phyloP scores from a whole-genome alignment of 2,329 filamentous ascomycete genomes.

The Diatrype stigma region DNA sequence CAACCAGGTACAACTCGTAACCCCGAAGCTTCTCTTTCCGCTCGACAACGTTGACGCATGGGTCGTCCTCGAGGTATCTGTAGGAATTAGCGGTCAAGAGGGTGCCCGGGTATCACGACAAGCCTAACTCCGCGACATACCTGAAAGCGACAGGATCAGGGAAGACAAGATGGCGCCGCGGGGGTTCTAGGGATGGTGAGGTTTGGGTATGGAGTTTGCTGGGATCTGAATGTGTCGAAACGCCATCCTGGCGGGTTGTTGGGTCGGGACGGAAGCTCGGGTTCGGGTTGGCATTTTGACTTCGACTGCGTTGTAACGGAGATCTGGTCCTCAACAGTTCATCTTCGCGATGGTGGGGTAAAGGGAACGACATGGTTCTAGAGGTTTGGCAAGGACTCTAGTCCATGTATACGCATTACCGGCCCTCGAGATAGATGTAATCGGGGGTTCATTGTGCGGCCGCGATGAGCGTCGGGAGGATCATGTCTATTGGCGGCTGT shows the following conservation, averaged over 20 bases:
- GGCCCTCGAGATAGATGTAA: constrained; percentile 12
- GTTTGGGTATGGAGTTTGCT: constrained; percentile 12
- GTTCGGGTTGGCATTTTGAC: constrained; percentile 15
- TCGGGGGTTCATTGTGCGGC: constrained; percentile 19
- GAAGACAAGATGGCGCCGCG: constrained; percentile 48
- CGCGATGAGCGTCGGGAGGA: background rate
- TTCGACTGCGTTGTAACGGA: constrained; percentile 23
- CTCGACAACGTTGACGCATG: constrained; percentile 69
- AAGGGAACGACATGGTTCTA: constrained; percentile 29
- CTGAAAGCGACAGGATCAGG: constrained; percentile 56
- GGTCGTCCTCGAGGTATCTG: constrained; percentile 82
- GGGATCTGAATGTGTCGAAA: background rate
- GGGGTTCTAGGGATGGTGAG: constrained; percentile 25
- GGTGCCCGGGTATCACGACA: background rate
- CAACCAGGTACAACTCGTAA: constrained; percentile 91
- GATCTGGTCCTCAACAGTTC: constrained; percentile 31
- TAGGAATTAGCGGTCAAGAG: background rate
- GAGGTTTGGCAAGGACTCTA: constrained; percentile 1
- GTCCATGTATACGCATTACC: constrained; percentile 15
- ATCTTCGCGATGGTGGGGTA: constrained; percentile 32
- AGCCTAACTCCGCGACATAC: constrained; percentile 27
- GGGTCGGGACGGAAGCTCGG: background rate
- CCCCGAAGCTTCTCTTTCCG: constrained; percentile 67
- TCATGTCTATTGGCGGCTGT: constrained; percentile 7
- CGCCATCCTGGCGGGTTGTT: background rate